Conservation (phyloP, 495 filamentous ascomycete genomes). For the Xylaria scruposa region DNA sequence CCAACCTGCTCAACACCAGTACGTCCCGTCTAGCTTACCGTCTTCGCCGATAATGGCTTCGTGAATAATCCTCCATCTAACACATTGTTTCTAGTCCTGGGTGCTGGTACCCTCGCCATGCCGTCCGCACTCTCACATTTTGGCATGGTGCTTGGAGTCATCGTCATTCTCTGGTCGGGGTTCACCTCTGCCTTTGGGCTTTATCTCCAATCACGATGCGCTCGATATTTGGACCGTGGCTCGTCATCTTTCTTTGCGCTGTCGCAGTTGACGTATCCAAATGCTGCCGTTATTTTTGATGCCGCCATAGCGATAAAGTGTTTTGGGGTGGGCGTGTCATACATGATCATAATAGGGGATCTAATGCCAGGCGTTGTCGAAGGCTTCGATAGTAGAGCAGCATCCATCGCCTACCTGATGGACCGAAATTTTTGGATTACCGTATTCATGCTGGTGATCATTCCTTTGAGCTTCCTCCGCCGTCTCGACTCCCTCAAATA, state of each 20-base stretch:
- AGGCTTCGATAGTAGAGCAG: conserved; percentile 67
- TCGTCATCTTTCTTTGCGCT: conserved; percentile 83
- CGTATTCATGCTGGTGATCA: conserved; percentile 95
- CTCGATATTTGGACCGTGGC: conserved; percentile 88
- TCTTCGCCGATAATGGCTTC: background rate
- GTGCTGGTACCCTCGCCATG: conserved; percentile 94
- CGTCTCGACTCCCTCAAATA: conserved; percentile 95
- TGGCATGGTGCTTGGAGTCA: conserved; percentile 79
- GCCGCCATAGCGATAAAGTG: conserved; percentile 97
- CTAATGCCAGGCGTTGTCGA: conserved; percentile 93
- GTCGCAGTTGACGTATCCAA: conserved; percentile 95
- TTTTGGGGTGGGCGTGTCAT: conserved; percentile 96
- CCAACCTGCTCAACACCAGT: conserved; percentile 97
- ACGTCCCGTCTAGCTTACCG: conserved; percentile 51
- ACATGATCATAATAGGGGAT: conserved; percentile 98
- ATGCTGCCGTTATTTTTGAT: conserved; percentile 94
- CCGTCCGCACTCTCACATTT: conserved; percentile 91
- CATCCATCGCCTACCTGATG: conserved; percentile 69
- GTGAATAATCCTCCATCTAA: background rate
- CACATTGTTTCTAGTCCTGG: conserved; percentile 68
- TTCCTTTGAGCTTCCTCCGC: conserved; percentile 89
- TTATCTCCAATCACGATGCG: conserved; percentile 91
- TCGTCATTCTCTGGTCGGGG: conserved; percentile 91
- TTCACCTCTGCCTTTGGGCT: conserved; percentile 88
- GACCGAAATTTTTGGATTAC: conserved; percentile 98